Evolutionary conservation across 305 asterid species (phyloP).

Genomic region (Fraxinus albicans): DNA sequence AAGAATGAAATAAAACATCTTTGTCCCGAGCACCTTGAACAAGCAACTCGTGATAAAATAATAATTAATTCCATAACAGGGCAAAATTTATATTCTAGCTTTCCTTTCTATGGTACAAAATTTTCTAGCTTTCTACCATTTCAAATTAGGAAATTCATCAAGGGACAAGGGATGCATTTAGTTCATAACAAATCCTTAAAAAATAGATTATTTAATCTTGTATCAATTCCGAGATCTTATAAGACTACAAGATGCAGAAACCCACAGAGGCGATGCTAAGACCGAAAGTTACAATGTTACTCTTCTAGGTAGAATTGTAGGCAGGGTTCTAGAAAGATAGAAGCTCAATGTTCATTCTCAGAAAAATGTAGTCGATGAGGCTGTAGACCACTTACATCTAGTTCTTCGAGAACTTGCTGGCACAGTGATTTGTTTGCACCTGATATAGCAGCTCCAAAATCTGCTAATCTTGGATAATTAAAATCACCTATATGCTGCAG

Average conservation of each 20-base stretch:
- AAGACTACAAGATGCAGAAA: neutral
- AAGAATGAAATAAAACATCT: neutral
- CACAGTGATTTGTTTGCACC: conserved; percentile 86
- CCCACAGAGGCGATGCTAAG: conserved; percentile 9
- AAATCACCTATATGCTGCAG: conserved; percentile 95
- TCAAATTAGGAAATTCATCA: conserved; percentile 8
- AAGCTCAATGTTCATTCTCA: conserved; percentile 2
- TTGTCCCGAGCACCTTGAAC: conserved; percentile 9
- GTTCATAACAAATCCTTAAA: neutral
- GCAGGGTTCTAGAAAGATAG: neutral
- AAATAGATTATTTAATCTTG: conserved; percentile 5
- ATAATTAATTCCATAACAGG: neutral
- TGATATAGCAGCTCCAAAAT: conserved; percentile 98
- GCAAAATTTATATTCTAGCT: neutral
- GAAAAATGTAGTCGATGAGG: neutral
- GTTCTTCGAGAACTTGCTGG: conserved; percentile 98
- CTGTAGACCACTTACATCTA: conserved; percentile 65
- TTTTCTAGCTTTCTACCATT: neutral
- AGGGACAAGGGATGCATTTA: conserved; percentile 4
- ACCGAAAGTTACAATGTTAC: neutral
- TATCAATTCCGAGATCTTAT: neutral
- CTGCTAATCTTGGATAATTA: conserved; percentile 94
- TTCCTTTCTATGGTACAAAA: neutral
- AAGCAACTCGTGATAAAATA: neutral
- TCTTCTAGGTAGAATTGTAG: neutral